phyloP scores from a whole-genome alignment of 2,329 filamentous ascomycete genomes.

The Aspergillus hiratsukae region DNA sequence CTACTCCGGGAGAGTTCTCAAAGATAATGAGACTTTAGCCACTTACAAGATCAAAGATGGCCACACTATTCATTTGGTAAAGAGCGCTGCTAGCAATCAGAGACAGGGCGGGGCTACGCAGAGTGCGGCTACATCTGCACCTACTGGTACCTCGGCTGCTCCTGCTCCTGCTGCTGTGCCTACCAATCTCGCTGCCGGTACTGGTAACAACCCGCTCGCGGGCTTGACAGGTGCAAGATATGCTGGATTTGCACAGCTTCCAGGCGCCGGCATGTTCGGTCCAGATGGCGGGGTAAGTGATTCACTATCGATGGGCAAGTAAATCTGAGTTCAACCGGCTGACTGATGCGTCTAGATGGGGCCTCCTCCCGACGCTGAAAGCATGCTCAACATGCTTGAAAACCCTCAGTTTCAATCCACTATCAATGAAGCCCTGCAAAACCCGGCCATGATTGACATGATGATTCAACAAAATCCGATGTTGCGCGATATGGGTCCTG shows the following conservation, averaged over 20 bases:
- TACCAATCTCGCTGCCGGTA: constrained; percentile 46
- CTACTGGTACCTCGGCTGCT: constrained; percentile 28
- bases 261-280: constrained; percentile 83
- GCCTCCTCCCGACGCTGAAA: constrained; percentile 74
- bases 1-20: constrained; percentile 94
- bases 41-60: constrained; percentile 93
- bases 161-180: constrained; percentile 40
- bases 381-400: constrained; percentile 77
- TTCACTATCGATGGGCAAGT: background rate
- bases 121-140: constrained; percentile 34
- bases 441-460: constrained; percentile 90
- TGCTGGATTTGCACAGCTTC: constrained; percentile 85
- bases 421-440: constrained; percentile 93
- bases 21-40: constrained; percentile 80
- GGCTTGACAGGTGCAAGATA: constrained; percentile 89
- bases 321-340: constrained; percentile 6
- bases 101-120: constrained; percentile 54
- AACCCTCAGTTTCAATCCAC: constrained; percentile 82
- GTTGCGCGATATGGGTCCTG: constrained; percentile 64
- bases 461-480: constrained; percentile 90
- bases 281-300: constrained; percentile 84
- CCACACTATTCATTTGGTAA: constrained; percentile 94
- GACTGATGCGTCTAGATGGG: constrained; percentile 64
- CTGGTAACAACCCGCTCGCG: constrained; percentile 81
- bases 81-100: constrained; percentile 86